Base-by-base conservation (phyloP, 192 early-diverging fungal species). In the Entophlyctis helioformis region DNA sequence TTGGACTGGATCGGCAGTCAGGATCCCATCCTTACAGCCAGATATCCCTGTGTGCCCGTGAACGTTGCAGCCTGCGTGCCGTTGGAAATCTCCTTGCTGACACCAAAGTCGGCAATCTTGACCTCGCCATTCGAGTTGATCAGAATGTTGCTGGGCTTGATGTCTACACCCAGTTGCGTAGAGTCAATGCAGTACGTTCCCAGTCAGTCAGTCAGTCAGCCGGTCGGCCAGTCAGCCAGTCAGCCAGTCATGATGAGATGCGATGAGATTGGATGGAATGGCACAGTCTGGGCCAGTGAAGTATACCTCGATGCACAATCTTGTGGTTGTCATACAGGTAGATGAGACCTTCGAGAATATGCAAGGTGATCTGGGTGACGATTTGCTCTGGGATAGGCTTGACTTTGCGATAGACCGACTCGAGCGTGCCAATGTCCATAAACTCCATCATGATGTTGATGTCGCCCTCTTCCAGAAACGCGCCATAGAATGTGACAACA, bases 401-500 rank as follows among this genome's bases (percentile, higher is more conserved):
- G n/a, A 69, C 57, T 29, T 76, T 61, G 56, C 78, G 81, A 44
- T 92, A 91, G 25, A 95, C 57, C 15, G 76, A 76, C 51, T 93
- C 88, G 31, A 95, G 54, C n/a, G 88, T 91, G 33, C 91, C 92
- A 36, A 78, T 86, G 52, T 97, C 93, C 93, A 97, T 97, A 54
- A 76, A 97, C 63, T 97, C 93, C 89, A 97, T 97, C 54, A 53
- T 39, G 36, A 48, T 36, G 1, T 7, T 21, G 36, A 37, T 27
- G 27, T 56, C 39, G 9, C 24, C 85, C 53, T 96, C 92, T 48
- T 89, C 80, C 46, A 92, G 89, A 62, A 95, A 97, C 0, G 91
- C 89, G 6, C 93, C 93, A 66, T 95, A 97, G 53, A 97, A 97
- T 24, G 93, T 90, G n/a, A 97, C 86, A 67, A 97, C 95, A 44